Evolutionary conservation across 164 flowering plant species (phyloP).

Genomic region (Kingdonia uniflora): DNA sequence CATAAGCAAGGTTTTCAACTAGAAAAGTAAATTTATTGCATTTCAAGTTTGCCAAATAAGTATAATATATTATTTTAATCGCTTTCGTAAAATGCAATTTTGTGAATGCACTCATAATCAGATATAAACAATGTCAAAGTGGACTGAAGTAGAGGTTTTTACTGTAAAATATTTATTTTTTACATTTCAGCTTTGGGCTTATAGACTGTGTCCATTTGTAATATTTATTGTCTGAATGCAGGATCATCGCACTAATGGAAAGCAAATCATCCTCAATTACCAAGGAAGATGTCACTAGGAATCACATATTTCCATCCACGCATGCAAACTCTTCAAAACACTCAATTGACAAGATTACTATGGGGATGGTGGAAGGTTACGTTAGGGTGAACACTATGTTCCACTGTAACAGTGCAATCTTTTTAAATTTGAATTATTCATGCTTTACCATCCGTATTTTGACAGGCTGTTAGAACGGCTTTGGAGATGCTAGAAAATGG

Average conservation of each 20-base stretch:
- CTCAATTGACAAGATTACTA: conserved; percentile 43
- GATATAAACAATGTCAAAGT: too few species aligned
- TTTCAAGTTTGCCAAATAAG: too few species aligned
- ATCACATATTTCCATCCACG: conserved; percentile 40
- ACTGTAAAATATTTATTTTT: too few species aligned
- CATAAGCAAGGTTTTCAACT: too few species aligned
- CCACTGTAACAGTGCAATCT: neutral
- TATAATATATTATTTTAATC: too few species aligned
- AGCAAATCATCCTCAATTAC: conserved; percentile 33
- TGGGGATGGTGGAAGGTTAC: conserved; percentile 65
- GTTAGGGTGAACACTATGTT: conserved; percentile 43
- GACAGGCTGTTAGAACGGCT: conserved; percentile 70
- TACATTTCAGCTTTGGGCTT: too few species aligned
- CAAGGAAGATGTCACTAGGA: conserved; percentile 34
- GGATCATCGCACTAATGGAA: conserved; percentile 43
- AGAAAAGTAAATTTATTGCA: too few species aligned
- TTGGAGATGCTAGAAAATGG: conserved; percentile 48
- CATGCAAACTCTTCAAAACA: conserved; percentile 28
- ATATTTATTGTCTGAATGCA: conserved; percentile 19
- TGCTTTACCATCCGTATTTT: neutral
- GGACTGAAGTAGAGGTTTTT: neutral
- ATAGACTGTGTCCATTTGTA: neutral
- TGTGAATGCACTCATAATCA: too few species aligned
- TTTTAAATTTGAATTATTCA: neutral
- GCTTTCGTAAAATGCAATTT: neutral